A percentile compares a stretch with the other conserved stretches of the same genome.
Evolutionary conservation across 495 filamentous ascomycete species (phyloP).

Genomic region (Hypoxylon intermedium): DNA sequence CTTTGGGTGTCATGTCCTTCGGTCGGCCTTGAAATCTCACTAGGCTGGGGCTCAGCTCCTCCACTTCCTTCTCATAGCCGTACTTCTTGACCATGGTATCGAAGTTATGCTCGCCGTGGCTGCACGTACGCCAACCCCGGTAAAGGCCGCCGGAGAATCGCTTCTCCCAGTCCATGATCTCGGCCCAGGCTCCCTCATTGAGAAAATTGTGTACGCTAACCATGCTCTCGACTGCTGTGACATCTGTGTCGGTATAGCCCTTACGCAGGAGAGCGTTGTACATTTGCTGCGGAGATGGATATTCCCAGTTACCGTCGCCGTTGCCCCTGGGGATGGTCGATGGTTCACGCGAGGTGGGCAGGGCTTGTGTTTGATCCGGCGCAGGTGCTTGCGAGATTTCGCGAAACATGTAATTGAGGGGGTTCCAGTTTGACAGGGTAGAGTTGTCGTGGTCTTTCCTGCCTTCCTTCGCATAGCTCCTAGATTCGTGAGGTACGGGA

Average conservation of each 20-base stretch:
- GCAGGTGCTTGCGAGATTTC: slow-evolving; percentile 80
- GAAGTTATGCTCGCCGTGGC: slow-evolving; percentile 69
- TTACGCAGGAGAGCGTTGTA: slow-evolving; percentile 97
- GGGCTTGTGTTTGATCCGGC: slow-evolving; percentile 70
- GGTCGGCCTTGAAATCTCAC: slow-evolving; percentile 88
- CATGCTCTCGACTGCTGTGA: slow-evolving; percentile 95
- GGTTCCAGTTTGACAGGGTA: slow-evolving; percentile 78
- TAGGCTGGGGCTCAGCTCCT: slow-evolving; percentile 66
- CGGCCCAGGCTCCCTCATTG: slow-evolving; percentile 95
- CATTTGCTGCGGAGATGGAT: slow-evolving; percentile 98
- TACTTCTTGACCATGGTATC: slow-evolving; percentile 42
- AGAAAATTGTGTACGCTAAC: slow-evolving; percentile 97
- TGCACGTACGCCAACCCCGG: slow-evolving; percentile 76
- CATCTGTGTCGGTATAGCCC: slow-evolving; percentile 91
- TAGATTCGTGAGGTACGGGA: slow-evolving; percentile 58
- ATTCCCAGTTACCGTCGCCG: slow-evolving; percentile 86
- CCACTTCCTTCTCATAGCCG: slow-evolving; percentile 47
- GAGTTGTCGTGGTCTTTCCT: slow-evolving; percentile 42
- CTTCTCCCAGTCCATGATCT: slow-evolving; percentile 91
- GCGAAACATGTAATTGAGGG: slow-evolving; percentile 95
- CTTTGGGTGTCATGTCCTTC: slow-evolving; percentile 88
- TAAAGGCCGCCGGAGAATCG: slow-evolving; percentile 75
- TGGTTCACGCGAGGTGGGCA: slow-evolving; percentile 78
- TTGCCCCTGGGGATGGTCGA: slow-evolving; percentile 88
- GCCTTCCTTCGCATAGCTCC: slow-evolving; percentile 41